phyloP scores from a whole-genome alignment of 2,329 filamentous ascomycete species.

The Botryotinia calthae region DNA sequence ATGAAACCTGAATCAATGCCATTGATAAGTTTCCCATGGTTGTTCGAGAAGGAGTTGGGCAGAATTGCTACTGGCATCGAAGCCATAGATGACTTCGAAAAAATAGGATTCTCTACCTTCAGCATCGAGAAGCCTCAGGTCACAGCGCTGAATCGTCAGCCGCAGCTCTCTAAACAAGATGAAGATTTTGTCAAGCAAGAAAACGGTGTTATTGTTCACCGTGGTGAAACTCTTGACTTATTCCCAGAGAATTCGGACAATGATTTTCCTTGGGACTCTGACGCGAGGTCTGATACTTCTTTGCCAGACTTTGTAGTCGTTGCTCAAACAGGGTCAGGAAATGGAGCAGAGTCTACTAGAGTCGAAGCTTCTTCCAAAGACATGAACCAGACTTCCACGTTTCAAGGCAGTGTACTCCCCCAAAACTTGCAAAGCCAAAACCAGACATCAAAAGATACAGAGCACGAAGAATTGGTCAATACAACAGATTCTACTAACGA shows the following conservation, averaged over 20 bases:
- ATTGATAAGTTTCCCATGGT: constrained; percentile 90
- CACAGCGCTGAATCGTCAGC: constrained; percentile 18
- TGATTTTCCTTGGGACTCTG: constrained; percentile 5
- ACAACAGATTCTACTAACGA: neutral
- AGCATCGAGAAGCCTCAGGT: constrained; percentile 21
- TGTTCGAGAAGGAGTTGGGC: constrained; percentile 73
- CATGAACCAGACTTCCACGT: neutral
- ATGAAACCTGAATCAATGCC: constrained; percentile 60
- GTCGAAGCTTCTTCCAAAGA: neutral
- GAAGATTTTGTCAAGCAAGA: constrained; percentile 36
- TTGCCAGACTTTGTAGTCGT: too few species aligned
- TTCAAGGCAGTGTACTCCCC: neutral
- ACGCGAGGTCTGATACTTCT: neutral
- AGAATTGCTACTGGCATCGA: constrained; percentile 56
- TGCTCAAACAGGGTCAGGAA: neutral
- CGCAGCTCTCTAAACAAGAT: constrained; percentile 2
- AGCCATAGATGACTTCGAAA: constrained; percentile 28
- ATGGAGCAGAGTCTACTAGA: too few species aligned
- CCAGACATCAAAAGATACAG: neutral
- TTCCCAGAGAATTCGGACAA: constrained; percentile 27
- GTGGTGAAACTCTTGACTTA: constrained; percentile 38
- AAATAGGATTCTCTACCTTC: constrained; percentile 26
- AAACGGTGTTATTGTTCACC: constrained; percentile 36
- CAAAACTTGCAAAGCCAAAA: neutral
- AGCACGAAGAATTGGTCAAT: neutral